Evolutionary conservation across 257 asterid genomes (phyloP).

Genomic region (Nicotiana otophora): DNA sequence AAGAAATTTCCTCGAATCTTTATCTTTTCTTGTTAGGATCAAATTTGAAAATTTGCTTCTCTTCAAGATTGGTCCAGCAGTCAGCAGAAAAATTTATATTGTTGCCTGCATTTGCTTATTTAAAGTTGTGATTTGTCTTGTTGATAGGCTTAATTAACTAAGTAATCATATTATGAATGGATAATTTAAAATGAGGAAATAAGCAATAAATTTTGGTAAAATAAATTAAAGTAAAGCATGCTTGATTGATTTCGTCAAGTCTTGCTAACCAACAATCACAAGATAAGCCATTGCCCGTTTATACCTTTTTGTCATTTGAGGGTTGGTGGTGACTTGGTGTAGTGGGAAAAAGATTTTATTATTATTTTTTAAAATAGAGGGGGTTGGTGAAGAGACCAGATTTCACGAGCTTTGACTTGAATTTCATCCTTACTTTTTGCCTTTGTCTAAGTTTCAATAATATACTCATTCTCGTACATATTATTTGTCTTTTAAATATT

Average conservation of each 20-base stretch:
- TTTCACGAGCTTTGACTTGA: too few species aligned
- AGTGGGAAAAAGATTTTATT: neutral
- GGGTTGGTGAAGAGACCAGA: neutral
- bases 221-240: neutral
- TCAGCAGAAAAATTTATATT: neutral
- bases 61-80: neutral
- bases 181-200: neutral
- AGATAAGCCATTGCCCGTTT: neutral
- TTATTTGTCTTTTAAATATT: too few species aligned
- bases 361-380: neutral
- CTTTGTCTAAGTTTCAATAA: too few species aligned
- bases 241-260: neutral
- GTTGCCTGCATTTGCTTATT: neutral
- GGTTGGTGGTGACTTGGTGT: neutral
- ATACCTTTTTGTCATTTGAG: neutral
- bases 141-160: neutral
- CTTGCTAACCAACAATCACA: neutral
- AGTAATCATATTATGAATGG: neutral
- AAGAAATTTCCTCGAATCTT: neutral
- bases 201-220: neutral
- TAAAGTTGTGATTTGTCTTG: neutral
- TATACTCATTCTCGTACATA: too few species aligned
- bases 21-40: neutral
- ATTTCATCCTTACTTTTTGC: too few species aligned
- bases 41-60: neutral